A percentile compares a stretch with the other conserved stretches of the same genome.
Evolutionary conservation across 2,329 filamentous ascomycete genomes (phyloP).

Genomic region (Calonectria ilicicola): DNA sequence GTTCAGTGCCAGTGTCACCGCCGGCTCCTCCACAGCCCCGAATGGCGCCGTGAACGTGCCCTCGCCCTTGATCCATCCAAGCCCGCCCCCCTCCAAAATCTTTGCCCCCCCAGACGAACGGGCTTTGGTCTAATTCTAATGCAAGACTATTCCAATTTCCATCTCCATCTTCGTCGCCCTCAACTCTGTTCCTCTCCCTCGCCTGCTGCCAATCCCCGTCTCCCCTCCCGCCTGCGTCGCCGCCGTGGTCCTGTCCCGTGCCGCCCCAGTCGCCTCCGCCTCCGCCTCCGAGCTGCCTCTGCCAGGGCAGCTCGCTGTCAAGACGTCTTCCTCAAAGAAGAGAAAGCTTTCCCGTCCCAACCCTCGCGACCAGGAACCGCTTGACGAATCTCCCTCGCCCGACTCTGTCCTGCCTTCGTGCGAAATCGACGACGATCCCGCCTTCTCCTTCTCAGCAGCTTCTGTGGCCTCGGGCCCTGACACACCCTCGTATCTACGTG

Average conservation of each 20-base stretch:
- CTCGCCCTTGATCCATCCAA: conserved; percentile 20
- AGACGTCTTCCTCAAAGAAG: conserved; percentile 81
- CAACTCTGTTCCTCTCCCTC: conserved; percentile 15
- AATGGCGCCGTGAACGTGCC: conserved; percentile 29
- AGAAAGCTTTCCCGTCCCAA: conserved; percentile 70
- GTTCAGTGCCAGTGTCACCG: conserved; percentile 37
- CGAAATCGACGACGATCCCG: conserved; percentile 62
- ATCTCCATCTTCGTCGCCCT: conserved; percentile 27
- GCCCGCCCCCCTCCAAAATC: conserved; percentile 5
- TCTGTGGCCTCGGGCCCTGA: conserved; percentile 53
- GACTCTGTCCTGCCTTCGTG: conserved; percentile 66
- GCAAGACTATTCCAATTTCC: conserved; percentile 33
- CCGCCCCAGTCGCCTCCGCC: conserved; percentile 30
- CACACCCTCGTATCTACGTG: conserved; percentile 55
- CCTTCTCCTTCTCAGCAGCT: conserved; percentile 63
- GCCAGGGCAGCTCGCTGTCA: conserved; percentile 76
- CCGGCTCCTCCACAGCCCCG: conserved; percentile 36
- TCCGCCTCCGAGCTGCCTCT: conserved; percentile 68
- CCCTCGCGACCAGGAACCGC: conserved; percentile 55
- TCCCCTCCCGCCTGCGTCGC: conserved; percentile 12
- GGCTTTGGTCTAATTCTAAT: conserved; percentile 23
- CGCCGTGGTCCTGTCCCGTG: conserved; percentile 20
- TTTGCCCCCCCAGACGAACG: not conserved
- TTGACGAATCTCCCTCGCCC: conserved; percentile 51
- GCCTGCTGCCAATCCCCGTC: conserved; percentile 16